A percentile compares a stretch with the other conserved stretches of the same genome.
These are phyloP conservation scores for Scheffersomyces cryptocercus DNA, from an alignment of 1,139 yeast species.

Conservation along the genomic window DNA sequence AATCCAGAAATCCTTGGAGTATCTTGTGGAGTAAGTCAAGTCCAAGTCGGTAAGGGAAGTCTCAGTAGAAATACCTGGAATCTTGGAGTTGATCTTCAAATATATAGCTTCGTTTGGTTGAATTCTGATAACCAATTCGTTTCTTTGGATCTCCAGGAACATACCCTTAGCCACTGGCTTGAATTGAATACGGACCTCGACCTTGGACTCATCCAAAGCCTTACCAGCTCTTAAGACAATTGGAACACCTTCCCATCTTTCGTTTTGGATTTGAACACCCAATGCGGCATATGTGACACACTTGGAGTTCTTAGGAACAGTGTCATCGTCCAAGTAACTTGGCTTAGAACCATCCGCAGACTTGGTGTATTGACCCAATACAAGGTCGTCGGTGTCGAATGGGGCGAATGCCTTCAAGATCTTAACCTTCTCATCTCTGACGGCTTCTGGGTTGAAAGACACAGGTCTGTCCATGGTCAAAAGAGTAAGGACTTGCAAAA, in stretches of 20 bases:
- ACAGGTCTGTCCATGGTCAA: constrained; percentile 96
- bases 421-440: constrained; percentile 95
- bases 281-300: constrained; percentile 93
- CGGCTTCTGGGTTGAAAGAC: constrained; percentile 85
- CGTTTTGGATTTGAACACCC: constrained; percentile 75
- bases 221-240: constrained; percentile 95
- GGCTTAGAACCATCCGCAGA: constrained; percentile 90
- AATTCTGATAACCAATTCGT: constrained; percentile 88
- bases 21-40: constrained; percentile 79
- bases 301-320: constrained; percentile 80
- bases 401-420: constrained; percentile 80
- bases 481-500: constrained; percentile 87
- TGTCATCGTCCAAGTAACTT: constrained; percentile 86
- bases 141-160: constrained; percentile 79
- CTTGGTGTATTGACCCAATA: constrained; percentile 84
- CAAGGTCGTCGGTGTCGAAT: constrained; percentile 63
- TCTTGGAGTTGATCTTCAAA: constrained; percentile 86
- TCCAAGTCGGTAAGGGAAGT: constrained; percentile 88
- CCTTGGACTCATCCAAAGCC: constrained; percentile 89
- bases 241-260: constrained; percentile 98
- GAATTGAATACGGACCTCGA: constrained; percentile 91
- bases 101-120: constrained; percentile 96
- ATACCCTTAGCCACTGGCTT: constrained; percentile 83
- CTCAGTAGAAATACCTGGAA: constrained; percentile 85
- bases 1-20: constrained; percentile 81